phyloP scores from a whole-genome alignment of 257 asterid species.

The Solanum ahanhuiri region DNA sequence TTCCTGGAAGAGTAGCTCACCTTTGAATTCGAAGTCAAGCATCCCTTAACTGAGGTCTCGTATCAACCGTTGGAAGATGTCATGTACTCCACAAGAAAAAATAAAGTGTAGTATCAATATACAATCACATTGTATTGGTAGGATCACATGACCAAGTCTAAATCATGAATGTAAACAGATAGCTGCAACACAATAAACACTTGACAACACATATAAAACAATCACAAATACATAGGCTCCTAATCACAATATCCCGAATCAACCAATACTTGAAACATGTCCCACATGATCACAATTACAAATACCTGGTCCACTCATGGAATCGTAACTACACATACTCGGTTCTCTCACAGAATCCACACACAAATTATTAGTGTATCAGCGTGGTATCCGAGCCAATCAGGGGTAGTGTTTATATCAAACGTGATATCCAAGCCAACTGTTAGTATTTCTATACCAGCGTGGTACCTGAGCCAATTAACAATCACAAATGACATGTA shows the following conservation, averaged over 20 bases:
- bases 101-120: not conserved
- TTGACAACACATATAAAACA: not conserved
- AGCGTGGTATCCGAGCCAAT: not conserved
- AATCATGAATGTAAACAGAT: not conserved
- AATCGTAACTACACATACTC: not conserved
- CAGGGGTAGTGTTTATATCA: not conserved
- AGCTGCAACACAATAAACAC: not conserved
- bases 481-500: not conserved
- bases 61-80: not conserved
- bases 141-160: not conserved
- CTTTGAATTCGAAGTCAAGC: not conserved
- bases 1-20: not conserved
- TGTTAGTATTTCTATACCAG: not conserved
- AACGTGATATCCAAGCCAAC: too few species aligned
- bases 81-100: not conserved
- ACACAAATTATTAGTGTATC: not conserved
- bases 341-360: not conserved
- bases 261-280: too few species aligned
- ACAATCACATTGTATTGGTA: not conserved
- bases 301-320: not conserved
- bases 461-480: not conserved
- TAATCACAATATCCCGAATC: not conserved
- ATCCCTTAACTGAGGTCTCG: not conserved
- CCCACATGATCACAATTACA: not conserved
- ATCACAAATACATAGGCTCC: not conserved